A percentile compares a stretch with the other conserved stretches of the same genome.
Evolutionary conservation across 2,329 filamentous ascomycete species (phyloP).

Genomic region (Curvularia hawaiiensis): DNA sequence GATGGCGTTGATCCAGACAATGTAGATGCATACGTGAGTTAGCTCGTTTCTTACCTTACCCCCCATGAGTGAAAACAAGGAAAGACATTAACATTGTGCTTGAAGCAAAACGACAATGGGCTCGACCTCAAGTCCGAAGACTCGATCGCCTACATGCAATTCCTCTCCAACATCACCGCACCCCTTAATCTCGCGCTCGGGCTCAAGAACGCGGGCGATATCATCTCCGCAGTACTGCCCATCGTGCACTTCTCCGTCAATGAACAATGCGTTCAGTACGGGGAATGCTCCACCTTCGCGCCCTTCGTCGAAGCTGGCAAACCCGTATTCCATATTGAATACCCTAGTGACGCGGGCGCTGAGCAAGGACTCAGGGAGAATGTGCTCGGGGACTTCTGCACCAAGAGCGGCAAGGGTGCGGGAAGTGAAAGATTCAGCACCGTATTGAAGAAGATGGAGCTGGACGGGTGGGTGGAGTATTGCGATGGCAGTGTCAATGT

Average conservation of each 20-base stretch:
- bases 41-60: background rate
- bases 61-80: background rate
- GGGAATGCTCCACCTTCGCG: conserved; percentile 64
- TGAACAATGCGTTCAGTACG: conserved; percentile 68
- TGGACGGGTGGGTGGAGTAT: conserved; percentile 67
- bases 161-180: conserved; percentile 62
- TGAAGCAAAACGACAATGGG: conserved; percentile 63
- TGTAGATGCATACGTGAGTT: conserved; percentile 66
- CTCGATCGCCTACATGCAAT: conserved; percentile 64
- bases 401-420: conserved; percentile 37
- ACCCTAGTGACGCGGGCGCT: conserved; percentile 58
- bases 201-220: conserved; percentile 70
- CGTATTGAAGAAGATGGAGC: conserved; percentile 67
- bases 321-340: conserved; percentile 77
- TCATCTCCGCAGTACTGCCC: conserved; percentile 59
- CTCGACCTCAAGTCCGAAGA: conserved; percentile 62
- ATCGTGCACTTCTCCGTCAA: conserved; percentile 70
- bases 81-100: background rate
- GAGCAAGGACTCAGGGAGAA: conserved; percentile 41
- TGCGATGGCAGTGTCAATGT: conserved; percentile 49
- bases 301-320: conserved; percentile 65
- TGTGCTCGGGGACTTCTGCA: conserved; percentile 50
- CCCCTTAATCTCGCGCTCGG: conserved; percentile 64
- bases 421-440: conserved; percentile 63
- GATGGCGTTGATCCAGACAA: conserved; percentile 75